phyloP scores from a whole-genome alignment of 768 basidiomycete genomes.

The Austroboletus festivus region DNA sequence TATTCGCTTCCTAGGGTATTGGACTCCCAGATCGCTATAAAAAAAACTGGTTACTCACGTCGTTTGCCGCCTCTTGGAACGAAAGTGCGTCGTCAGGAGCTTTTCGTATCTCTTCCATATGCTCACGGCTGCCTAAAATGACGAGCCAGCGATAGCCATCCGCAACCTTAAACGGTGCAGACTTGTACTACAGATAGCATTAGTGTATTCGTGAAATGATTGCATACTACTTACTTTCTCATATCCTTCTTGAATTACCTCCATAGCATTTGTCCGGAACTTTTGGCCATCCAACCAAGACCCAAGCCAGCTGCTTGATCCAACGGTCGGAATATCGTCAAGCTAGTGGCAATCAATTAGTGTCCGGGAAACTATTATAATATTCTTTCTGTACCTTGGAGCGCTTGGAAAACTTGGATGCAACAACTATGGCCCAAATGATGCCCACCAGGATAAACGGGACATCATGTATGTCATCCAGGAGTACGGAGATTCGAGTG shows the following conservation, averaged over 20 bases:
- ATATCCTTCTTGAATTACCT: neutral
- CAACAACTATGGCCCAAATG: neutral
- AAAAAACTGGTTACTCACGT: neutral
- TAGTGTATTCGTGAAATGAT: neutral
- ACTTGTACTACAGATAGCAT: constrained; percentile 25
- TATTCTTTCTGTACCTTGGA: neutral
- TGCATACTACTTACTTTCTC: neutral
- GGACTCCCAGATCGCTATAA: neutral
- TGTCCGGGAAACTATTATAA: neutral
- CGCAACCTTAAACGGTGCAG: constrained; percentile 30
- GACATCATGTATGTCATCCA: neutral
- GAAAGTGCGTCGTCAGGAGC: constrained; percentile 32
- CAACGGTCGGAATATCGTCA: neutral
- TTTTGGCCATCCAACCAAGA: neutral
- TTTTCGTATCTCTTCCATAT: constrained; percentile 40
- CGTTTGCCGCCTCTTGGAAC: neutral
- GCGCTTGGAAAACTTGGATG: neutral
- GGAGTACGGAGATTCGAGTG: neutral
- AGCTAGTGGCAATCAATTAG: neutral
- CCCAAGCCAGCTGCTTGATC: neutral
- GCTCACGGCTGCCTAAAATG: constrained; percentile 29
- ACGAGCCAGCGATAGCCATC: constrained; percentile 37
- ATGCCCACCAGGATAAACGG: neutral
- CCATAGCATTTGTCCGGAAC: neutral
- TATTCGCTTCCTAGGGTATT: constrained; percentile 18